Evolutionary conservation across 2,329 filamentous ascomycete species (phyloP), one percentile per base, ranked within the genome.

Genomic region (Penicillium sp.): DNA sequence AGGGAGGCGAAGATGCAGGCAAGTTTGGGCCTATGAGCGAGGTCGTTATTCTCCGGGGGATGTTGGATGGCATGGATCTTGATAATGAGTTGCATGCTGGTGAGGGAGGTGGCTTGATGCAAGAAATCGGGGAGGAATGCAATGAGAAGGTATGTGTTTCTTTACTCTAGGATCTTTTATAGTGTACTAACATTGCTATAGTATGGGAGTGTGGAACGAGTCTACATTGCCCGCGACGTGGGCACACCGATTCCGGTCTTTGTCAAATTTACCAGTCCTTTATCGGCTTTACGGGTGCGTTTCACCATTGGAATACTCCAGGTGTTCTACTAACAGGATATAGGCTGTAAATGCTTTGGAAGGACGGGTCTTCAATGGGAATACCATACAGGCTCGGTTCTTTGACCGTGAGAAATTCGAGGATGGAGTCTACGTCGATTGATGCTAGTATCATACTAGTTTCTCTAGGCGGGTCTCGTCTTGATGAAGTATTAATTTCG

Each of bases 81-180:
- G 81, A 86, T 49, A 78, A 77, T n/a, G 92, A 96, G 68, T 82
- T 95, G 42, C 81, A 84, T 51, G 73, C 78, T 10, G 72, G 75
- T 15, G 78, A 82, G 29, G 78, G 79, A 46, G 77, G 76, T 10
- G 79, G 80, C 12, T 74, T 98, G 44, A 85, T 92, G 59, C 92
- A 97, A 72, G 91, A 96, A 68, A 96, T 98, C 69, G 93, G 93
- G 6, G 89, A 96, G 64, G 89, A 95, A 66, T 96, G 95, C 69
- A 85, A 84, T 43, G 83, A 89, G 57, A 90, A 91, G 78, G 81
- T 85, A 64, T 57, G 65, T 56, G n/a, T 15, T 35, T 28, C 40
- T 27, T 50, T 52, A 37, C 55, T 37, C 20, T 50, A 15, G 7
- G 15, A n/a, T 49, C 0, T 38, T 3, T 15, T 27, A 1, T 8